Evolutionary conservation across 73 alveolate species (phyloP), one percentile per base, ranked within the genome.

Genomic region (Paramecium primaurelia): DNA sequence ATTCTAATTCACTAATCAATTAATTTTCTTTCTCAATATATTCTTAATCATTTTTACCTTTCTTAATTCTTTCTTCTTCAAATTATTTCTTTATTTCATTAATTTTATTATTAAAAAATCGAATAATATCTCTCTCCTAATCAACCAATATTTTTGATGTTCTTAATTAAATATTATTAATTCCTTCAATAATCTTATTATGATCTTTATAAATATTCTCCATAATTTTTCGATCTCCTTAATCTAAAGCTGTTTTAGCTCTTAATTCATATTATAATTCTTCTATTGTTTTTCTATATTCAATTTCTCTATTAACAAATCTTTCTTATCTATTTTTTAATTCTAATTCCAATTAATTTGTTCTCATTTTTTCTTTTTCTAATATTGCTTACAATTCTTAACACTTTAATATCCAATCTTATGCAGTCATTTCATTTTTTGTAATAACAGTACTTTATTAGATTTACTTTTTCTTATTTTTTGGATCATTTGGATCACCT

Each of bases 261-360:
- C 94, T 75, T 8, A 96, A 92, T 80, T 90, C 92, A 28, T 40
- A 32, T 58, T 96, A 93, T 37, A 96, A 92, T 34, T 96, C 95
- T 54, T 92, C 97, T 71, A 96, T 96, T 14, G 97, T 96, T 84
- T 95, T 94, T 45, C 97, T 77, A 86, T 95, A 96, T 58, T 96
- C 98, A 32, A 95, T 93, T 95, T 96, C 98, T 86, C 98, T 60
- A 44, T 93, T 92, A 32, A 96, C 96, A 88, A 94, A 96, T 64
- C 98, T 58, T 88, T 96, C 97, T 77, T 96, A 91, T 51, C 95
- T 93, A 90, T 58, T 86, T 25, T 60, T 86, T 75, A 96, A 86
- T 38, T 93, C 95, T 1, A 89, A 86, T 77, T 95, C 95, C 42
- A 95, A 54, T 64, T 80, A 71, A 22, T 88, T 75, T 25, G 96